Percentiles rank a stretch among this genome's conserved stretches.
Conservation (phyloP, 2,329 filamentous ascomycete genomes). For the Epichloe gansuensis region DNA sequence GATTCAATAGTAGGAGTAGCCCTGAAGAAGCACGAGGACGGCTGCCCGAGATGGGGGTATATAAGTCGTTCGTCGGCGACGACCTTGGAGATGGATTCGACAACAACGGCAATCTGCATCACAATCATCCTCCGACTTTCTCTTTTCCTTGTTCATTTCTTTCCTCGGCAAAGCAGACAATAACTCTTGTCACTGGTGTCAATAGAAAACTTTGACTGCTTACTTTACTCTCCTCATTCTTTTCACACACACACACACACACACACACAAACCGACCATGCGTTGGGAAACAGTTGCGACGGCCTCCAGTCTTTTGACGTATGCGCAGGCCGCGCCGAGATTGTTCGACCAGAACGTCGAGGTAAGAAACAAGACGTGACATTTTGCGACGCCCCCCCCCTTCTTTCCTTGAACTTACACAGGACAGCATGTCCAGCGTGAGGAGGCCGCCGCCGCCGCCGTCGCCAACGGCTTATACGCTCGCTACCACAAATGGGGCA, state of each 20-base stretch:
- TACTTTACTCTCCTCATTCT: too few species aligned
- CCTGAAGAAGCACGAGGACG: background rate
- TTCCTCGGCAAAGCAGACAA: background rate
- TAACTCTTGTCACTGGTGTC: too few species aligned
- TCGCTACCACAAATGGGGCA: background rate
- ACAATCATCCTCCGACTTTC: background rate
- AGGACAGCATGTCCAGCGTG: background rate
- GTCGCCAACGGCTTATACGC: constrained; percentile 1
- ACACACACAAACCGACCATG: background rate
- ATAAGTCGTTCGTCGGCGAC: background rate
- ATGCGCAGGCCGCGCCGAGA: constrained; percentile 3
- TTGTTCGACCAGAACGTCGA: background rate
- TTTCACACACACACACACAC: too few species aligned
- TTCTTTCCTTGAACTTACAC: background rate
- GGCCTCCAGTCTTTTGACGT: constrained; percentile 3
- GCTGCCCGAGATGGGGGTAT: background rate
- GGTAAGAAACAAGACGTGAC: background rate
- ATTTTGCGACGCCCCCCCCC: background rate
- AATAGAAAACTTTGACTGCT: too few species aligned
- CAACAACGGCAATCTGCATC: background rate
- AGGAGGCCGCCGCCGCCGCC: background rate
- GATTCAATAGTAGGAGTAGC: background rate
- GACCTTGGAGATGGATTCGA: background rate
- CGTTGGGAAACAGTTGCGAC: constrained; percentile 1
- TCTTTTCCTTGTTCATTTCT: background rate